Conservation (phyloP, 495 filamentous ascomycete species). For the Aspergillus coremiiformis region DNA sequence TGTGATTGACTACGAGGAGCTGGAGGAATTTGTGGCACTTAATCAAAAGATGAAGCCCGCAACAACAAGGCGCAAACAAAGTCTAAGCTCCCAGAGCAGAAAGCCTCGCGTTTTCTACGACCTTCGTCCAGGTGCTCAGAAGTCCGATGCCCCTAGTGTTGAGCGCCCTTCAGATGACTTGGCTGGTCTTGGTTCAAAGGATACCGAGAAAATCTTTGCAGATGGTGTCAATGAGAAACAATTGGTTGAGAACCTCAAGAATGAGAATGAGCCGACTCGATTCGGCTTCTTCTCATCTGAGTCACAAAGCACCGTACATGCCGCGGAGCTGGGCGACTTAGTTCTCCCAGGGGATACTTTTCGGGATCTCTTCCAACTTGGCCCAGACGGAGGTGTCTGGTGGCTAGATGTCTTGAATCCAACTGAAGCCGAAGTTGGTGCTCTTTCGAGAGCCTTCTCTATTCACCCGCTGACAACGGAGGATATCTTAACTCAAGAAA, state of each 20-base stretch:
- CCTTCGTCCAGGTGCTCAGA: slow-evolving; percentile 40
- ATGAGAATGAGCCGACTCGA: slow-evolving; percentile 56
- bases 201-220: slow-evolving; percentile 17
- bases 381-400: slow-evolving; percentile 71
- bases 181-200: slow-evolving; percentile 12
- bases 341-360: slow-evolving; percentile 83
- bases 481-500: slow-evolving; percentile 89
- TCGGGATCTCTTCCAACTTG: slow-evolving; percentile 78
- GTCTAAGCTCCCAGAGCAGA: slow-evolving; percentile 44
- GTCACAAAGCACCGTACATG: slow-evolving; percentile 83
- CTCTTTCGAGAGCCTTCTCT: slow-evolving; percentile 84
- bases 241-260: slow-evolving; percentile 28
- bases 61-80: slow-evolving; percentile 39
- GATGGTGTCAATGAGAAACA: slow-evolving; percentile 29
- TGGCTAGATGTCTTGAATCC: slow-evolving; percentile 93
- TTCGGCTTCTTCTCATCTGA: slow-evolving; percentile 97
- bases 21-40: slow-evolving; percentile 77
- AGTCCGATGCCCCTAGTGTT: slow-evolving; percentile 17
- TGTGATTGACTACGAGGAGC: slow-evolving; percentile 77
- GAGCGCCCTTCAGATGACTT: slow-evolving; percentile 28
- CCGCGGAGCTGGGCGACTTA: slow-evolving; percentile 77
- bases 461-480: slow-evolving; percentile 91
- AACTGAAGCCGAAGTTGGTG: slow-evolving; percentile 78
- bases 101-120: slow-evolving; percentile 56
- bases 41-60: slow-evolving; percentile 36